These are phyloP conservation scores for Talaromyces thailandensis DNA, from an alignment of 495 filamentous ascomycete species.

Conservation along the genomic window DNA sequence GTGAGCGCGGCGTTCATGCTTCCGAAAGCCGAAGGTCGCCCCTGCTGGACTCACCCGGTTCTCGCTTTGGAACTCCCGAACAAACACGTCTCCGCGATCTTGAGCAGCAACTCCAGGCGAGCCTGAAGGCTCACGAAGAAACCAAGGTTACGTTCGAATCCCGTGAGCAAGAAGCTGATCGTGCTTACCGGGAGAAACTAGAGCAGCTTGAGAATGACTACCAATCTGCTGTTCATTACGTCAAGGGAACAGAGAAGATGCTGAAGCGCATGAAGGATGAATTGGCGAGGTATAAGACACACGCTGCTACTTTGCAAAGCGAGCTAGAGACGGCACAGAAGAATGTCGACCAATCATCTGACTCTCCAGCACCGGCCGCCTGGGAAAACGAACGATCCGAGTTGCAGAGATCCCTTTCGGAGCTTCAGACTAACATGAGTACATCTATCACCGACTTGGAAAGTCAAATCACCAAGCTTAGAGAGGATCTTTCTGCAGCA, in stretches of 20 bases:
- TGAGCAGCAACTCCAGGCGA: slow-evolving; percentile 78
- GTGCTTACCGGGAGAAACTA: slow-evolving; percentile 82
- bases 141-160: slow-evolving; percentile 64
- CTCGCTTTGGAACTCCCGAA: slow-evolving; percentile 70
- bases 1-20: slow-evolving; percentile 68
- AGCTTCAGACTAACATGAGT: slow-evolving; percentile 57
- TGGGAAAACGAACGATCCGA: slow-evolving; percentile 72
- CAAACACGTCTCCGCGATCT: slow-evolving; percentile 74
- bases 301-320: slow-evolving; percentile 73
- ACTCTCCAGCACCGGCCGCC: slow-evolving; percentile 36
- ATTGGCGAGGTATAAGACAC: slow-evolving; percentile 74
- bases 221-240: slow-evolving; percentile 98
- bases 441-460: slow-evolving; percentile 60
- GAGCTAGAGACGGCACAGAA: slow-evolving; percentile 55
- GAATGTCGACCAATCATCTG: slow-evolving; percentile 25
- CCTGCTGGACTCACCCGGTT: slow-evolving; percentile 57
- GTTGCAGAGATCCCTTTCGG: slow-evolving; percentile 57
- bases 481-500: slow-evolving; percentile 52
- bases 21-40: slow-evolving; percentile 48
- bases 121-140: slow-evolving; percentile 73
- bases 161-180: slow-evolving; percentile 74
- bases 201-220: slow-evolving; percentile 92
- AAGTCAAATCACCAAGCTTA: slow-evolving; percentile 55
- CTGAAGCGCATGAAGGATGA: slow-evolving; percentile 98
- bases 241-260: slow-evolving; percentile 99